Base-by-base conservation (phyloP, 306 rosid species). In the Coriaria nepalensis region DNA sequence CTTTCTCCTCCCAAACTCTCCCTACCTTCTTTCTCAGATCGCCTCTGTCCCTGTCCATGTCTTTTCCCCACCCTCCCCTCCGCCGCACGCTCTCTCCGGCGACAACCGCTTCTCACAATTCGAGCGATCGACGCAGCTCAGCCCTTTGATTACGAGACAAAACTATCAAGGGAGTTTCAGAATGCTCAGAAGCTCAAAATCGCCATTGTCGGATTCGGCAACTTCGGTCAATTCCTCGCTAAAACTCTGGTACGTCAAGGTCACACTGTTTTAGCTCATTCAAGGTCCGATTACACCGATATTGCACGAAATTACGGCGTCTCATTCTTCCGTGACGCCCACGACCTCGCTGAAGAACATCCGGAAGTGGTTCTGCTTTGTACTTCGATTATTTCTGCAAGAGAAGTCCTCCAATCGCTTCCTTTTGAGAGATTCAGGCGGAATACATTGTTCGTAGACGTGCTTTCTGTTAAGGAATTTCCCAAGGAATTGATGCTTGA, bases 331-430 rank as follows among this genome's bases (percentile, higher is more conserved):
- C 10, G 10, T 0, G 65, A 87, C 57, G 60, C 90, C 0, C 60
- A 87, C 37, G 96, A 82, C 61, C 84, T 87, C 49, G 78, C 83
- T 50, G 96, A 87, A 35, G 80, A 87, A 37, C 94, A 87, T 47
- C 94, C 96, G 0, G 84, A 87, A 20, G 87, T 87, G 0, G 66
- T 82, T 40, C 37, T 87, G 20, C 83, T 82, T 14, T 87, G 87
- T 9, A 68, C 82, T 29, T 87, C 94, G 12, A 68, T 87, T 8
- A 73, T 82, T 59, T 87, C 87, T 5, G 52, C 85, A 13, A 61
- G 78, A 45, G 38, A 29, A 1, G 85, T 78, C 8, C 78, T 87
- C 6, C 13, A 41, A 38, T 75, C 87, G 36, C 69, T 87, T n/a
- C 87, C 96, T 0, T 50, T 80, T 20, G 82, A 57, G 61, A 63